Evolutionary conservation across 1,284 basidiomycete species (phyloP), one percentile per base, ranked within the genome.

Genomic region (Wallemia mellicola): DNA sequence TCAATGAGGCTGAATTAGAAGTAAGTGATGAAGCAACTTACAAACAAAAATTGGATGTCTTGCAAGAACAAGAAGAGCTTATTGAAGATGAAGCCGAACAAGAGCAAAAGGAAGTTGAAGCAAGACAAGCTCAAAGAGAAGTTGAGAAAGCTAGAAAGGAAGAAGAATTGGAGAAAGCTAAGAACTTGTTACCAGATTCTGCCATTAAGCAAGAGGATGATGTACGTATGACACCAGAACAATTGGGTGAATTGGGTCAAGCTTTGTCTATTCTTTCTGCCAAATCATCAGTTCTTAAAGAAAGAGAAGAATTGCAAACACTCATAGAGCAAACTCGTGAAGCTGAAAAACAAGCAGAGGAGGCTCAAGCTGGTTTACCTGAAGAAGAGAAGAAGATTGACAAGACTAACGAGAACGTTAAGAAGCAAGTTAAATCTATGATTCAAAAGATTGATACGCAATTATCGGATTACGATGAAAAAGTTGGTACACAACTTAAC

Each of bases 51-150:
- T 78, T 98, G 61, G 92, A 95, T 65, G 92, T 99, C 7, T 74
- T 99, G 69, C 85, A 94, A 67, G 86, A 99, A 69, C 92, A 98
- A 71, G 88, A 98, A 69, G 92, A 98, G 71, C 83, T 99, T 62
- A 99, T 99, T 68, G 91, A 96, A 70, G 92, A 96, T 69, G 92
- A 98, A 72, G 81, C 91, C 63, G 92, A 95, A 69, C 92, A 98
- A 71, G 94, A 98, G 66, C 79, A 86, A 68, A 91, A 94, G 70
- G 91, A 94, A 69, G 83, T 87, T 67, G 84, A 85, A 66, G 85
- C 89, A 33, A 80, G 87, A 63, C 81, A 86, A 65, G 82, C 81
- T 55, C 82, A 82, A 69, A 80, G 80, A 67, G 84, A 86, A 70
- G 77, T 80, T 58, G 81, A 80, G 63, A 79, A 83, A 57, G 66